Percentiles rank a stretch among this genome's conserved stretches.
Evolutionary conservation across 805 yeast genomes (phyloP).

Genomic region (Ogataea kodamae): DNA sequence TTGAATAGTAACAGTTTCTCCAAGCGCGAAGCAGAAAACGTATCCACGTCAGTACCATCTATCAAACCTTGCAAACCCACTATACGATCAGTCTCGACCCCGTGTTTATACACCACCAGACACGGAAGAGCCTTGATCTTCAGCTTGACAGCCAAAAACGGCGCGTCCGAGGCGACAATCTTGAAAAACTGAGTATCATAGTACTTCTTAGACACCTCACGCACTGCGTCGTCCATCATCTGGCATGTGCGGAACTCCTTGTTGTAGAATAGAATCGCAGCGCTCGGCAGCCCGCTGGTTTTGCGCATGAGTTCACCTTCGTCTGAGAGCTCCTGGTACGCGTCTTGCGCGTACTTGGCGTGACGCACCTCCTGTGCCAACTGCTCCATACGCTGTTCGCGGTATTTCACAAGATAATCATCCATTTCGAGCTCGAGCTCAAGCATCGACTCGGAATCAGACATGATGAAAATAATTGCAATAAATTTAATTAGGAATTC

Average conservation of each 20-base stretch:
- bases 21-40: slow-evolving; percentile 45
- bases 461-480: slow-evolving; percentile 24
- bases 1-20: slow-evolving; percentile 40
- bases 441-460: slow-evolving; percentile 34
- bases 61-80: slow-evolving; percentile 67
- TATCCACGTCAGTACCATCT: slow-evolving; percentile 37
- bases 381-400: slow-evolving; percentile 64
- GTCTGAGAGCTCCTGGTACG: slow-evolving; percentile 40
- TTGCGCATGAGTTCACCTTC: slow-evolving; percentile 58
- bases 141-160: slow-evolving; percentile 66
- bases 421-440: slow-evolving; percentile 53
- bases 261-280: slow-evolving; percentile 63
- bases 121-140: slow-evolving; percentile 68
- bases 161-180: slow-evolving; percentile 61
- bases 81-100: slow-evolving; percentile 54
- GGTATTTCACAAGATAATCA: slow-evolving; percentile 40
- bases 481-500: slow-evolving; percentile 28
- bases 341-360: slow-evolving; percentile 30
- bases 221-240: slow-evolving; percentile 48
- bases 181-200: slow-evolving; percentile 49
- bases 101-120: slow-evolving; percentile 56
- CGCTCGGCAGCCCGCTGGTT: slow-evolving; percentile 40
- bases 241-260: slow-evolving; percentile 58
- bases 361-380: slow-evolving; percentile 42
- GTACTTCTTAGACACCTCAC: slow-evolving; percentile 54